phyloP scores from a whole-genome alignment of 140 eudicot genomes.

The Oenanthe javanica region DNA sequence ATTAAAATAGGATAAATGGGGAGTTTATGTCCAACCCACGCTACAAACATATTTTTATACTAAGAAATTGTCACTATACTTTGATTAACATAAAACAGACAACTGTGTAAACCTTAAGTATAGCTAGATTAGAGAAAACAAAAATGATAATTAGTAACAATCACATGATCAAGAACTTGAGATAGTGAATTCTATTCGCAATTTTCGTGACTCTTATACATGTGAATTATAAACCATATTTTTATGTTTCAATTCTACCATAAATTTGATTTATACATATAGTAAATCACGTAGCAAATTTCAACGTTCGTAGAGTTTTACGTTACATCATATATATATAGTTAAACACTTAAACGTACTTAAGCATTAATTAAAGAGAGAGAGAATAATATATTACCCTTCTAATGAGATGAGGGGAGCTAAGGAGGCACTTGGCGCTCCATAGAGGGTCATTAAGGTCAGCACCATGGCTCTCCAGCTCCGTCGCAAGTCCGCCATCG shows the following conservation, averaged over 20 bases:
- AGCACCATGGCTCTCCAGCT: slow-evolving; percentile 85
- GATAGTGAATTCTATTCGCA: too few species aligned
- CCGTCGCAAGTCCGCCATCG: slow-evolving; percentile 95
- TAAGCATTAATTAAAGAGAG: too few species aligned
- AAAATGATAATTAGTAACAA: background rate
- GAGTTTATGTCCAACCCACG: background rate
- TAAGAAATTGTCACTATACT: background rate
- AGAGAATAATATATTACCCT: slow-evolving; percentile 32
- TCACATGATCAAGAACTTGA: background rate
- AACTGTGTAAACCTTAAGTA: background rate
- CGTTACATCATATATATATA: too few species aligned
- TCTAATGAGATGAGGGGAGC: slow-evolving; percentile 58
- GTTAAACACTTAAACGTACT: too few species aligned
- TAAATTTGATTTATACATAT: background rate
- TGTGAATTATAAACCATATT: too few species aligned
- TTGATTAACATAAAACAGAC: background rate
- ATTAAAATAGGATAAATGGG: too few species aligned
- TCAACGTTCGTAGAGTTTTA: too few species aligned
- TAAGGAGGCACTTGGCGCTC: slow-evolving; percentile 85
- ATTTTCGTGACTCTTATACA: too few species aligned
- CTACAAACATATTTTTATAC: background rate
- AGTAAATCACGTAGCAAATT: too few species aligned
- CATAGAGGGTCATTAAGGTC: slow-evolving; percentile 84
- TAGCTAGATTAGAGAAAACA: background rate
- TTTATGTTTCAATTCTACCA: too few species aligned